Conservation (phyloP, 805 yeast species). For the Cyberlindnera japonica region DNA sequence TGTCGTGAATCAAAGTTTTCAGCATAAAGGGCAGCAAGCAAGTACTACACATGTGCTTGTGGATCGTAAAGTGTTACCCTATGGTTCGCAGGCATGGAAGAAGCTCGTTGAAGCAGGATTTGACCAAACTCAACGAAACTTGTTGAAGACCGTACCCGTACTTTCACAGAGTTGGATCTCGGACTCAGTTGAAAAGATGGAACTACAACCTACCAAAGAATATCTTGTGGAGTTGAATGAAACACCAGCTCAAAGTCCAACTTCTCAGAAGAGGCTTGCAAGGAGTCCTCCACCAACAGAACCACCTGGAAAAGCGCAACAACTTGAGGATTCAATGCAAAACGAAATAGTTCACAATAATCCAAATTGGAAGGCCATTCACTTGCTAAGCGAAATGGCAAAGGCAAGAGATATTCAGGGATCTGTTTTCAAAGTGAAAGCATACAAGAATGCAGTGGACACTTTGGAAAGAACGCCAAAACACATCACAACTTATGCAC, state of each 20-base stretch:
- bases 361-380: constrained; percentile 24
- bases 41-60: constrained; percentile 22
- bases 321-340: constrained; percentile 10
- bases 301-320: constrained; percentile 8
- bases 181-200: constrained; percentile 16
- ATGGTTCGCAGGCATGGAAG: constrained; percentile 10
- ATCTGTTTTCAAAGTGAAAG: constrained; percentile 36
- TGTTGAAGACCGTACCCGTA: constrained; percentile 8
- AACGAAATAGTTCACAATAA: constrained; percentile 12
- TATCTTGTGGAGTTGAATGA: constrained; percentile 11
- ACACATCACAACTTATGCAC: constrained; percentile 31
- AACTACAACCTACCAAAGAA: constrained; percentile 1
- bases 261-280: constrained; percentile 1
- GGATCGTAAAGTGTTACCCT: constrained; percentile 14
- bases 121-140: neutral
- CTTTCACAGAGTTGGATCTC: constrained; percentile 22
- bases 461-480: constrained; percentile 30
- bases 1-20: constrained; percentile 7
- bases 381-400: constrained; percentile 20
- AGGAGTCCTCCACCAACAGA: neutral
- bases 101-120: constrained; percentile 5
- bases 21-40: neutral
- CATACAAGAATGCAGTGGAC: constrained; percentile 43
- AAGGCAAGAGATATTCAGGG: constrained; percentile 25
- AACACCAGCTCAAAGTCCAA: no score